Conservation (phyloP, 2,329 filamentous ascomycete species). For the Lizonia empirigonia region DNA sequence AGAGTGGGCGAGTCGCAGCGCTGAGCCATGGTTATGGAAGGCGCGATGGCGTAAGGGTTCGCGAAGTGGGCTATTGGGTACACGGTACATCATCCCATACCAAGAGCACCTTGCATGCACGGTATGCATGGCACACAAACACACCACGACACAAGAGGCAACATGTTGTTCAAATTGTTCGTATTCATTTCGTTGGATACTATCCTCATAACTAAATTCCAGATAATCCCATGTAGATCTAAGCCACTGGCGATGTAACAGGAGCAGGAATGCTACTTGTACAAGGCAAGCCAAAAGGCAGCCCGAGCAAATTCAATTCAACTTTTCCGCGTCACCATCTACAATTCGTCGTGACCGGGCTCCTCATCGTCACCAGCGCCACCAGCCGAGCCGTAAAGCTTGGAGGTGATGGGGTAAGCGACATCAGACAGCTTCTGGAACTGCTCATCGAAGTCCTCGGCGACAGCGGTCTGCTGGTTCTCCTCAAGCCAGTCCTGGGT, state of each 20-base stretch:
- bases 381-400: slow-evolving; percentile 75
- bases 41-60: slow-evolving; percentile 4
- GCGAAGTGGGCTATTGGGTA: not conserved
- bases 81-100: slow-evolving; percentile 1
- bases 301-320: slow-evolving; percentile 23
- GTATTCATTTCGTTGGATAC: slow-evolving; percentile 25
- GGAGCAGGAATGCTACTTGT: slow-evolving; percentile 33
- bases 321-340: slow-evolving; percentile 29
- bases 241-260: slow-evolving; percentile 23
- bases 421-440: slow-evolving; percentile 98
- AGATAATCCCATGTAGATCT: slow-evolving; percentile 26
- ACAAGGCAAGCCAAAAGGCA: slow-evolving; percentile 28
- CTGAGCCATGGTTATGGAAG: slow-evolving; percentile 1
- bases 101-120: slow-evolving; percentile 11
- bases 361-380: slow-evolving; percentile 71
- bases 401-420: slow-evolving; percentile 98
- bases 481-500: slow-evolving; percentile 95
- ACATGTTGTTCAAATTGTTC: slow-evolving; percentile 6
- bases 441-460: slow-evolving; percentile 99
- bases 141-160: not conserved
- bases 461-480: slow-evolving; percentile 78
- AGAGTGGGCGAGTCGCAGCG: not conserved
- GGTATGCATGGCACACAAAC: slow-evolving; percentile 6
- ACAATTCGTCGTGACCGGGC: slow-evolving; percentile 58
- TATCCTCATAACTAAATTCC: slow-evolving; percentile 28